Base-by-base conservation (phyloP, 352 stramenopile genomes). In the Phytophthora pinifolia region DNA sequence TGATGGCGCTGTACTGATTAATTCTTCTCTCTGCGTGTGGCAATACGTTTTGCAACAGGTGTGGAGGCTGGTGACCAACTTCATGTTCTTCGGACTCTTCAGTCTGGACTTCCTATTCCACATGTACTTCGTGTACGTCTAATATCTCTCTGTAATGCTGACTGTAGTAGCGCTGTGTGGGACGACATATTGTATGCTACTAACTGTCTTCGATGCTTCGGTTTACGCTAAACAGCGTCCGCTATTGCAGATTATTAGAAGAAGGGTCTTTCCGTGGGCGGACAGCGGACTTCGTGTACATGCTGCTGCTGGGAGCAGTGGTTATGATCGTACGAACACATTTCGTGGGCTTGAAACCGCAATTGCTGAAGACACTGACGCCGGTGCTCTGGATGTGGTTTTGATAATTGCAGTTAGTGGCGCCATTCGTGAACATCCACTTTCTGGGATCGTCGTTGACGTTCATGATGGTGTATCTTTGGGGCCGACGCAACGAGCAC, bases 381-480 rank as follows among this genome's bases (percentile, higher is more conserved):
- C 22, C 6, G 30, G 3, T 43, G 22, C 29, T 51, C 8, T 55
- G 6, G 25, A 12, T 48, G 37, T 30, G 52, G 14, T 13, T 22
- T 46, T 41, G 15, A 29, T 8, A 7, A 29, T 34, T 69, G 49
- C 25, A 96, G 86, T 67, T 94, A n/a, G 79, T 98, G 9, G 96
- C 97, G 35, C 94, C 96, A 10, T 99, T 98, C 61, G 82, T 98
- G 15, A 95, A 84, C 62, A 96, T 99, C 33, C 93, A 98, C 54
- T 99, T 99, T 72, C 77, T 99, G 8, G 96, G 97, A 14, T 98
- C 89, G 60, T 98, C 96, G 13, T 77, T 99, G 20, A 98, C 97
- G n/a, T 99, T 99, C 67, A 99, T 99, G 96, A 99, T 99, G 97
- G 89, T 99, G 5, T 99, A 99, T 74, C 75, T 99, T 18, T 99